Conservation (phyloP, 441 rosid genomes). For the Corymbia citriodora region DNA sequence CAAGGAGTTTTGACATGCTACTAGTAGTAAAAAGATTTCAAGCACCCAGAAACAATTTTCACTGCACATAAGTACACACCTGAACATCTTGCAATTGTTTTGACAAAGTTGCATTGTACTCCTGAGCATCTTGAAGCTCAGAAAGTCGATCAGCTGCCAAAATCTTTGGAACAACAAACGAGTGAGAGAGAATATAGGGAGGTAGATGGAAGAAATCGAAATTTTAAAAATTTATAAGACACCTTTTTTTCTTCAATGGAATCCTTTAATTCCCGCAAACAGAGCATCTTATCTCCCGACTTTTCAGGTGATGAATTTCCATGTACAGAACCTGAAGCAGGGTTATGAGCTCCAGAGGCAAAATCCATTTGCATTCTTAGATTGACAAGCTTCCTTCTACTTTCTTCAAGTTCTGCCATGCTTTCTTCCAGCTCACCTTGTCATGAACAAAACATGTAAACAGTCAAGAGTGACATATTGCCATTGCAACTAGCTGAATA, state of each 20-base stretch:
- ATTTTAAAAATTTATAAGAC: slow-evolving; percentile 25
- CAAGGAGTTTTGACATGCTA: not conserved
- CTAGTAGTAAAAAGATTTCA: not conserved
- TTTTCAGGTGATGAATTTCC: slow-evolving; percentile 82
- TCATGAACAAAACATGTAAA: slow-evolving; percentile 10
- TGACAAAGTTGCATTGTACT: slow-evolving; percentile 55
- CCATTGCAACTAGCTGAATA: not conserved
- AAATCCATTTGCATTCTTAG: slow-evolving; percentile 85
- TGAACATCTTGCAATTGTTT: slow-evolving; percentile 73
- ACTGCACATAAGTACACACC: slow-evolving; percentile 32
- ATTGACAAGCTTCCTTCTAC: slow-evolving; percentile 79
- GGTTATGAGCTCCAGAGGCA: slow-evolving; percentile 46
- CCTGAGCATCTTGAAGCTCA: slow-evolving; percentile 77
- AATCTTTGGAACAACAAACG: slow-evolving; percentile 38
- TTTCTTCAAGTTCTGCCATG: slow-evolving; percentile 87
- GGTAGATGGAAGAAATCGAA: not conserved
- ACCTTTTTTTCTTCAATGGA: slow-evolving; percentile 82
- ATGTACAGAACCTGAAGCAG: slow-evolving; percentile 49
- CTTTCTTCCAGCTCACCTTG: slow-evolving; percentile 88
- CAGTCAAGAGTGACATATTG: slow-evolving; percentile 7
- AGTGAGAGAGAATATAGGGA: not conserved
- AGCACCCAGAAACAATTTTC: not conserved
- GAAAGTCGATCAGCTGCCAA: slow-evolving; percentile 74
- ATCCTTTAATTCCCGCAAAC: slow-evolving; percentile 72
- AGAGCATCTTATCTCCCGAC: slow-evolving; percentile 56